These are phyloP conservation scores for Trichoderma atrobrunneum DNA, from an alignment of 2,329 filamentous ascomycete species.

Conservation along the genomic window DNA sequence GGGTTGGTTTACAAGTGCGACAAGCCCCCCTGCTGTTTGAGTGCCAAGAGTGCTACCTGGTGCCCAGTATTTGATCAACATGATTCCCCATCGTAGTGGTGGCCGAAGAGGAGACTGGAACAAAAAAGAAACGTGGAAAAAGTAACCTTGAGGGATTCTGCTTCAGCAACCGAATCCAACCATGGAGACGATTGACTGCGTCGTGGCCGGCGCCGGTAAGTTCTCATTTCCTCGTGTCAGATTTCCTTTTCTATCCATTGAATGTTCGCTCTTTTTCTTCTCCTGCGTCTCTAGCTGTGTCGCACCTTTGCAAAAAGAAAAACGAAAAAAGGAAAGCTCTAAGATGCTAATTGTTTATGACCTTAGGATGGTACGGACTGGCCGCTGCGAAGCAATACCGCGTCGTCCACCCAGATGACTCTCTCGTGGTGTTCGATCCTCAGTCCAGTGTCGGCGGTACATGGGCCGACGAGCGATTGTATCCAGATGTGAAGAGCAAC, in stretches of 20 bases:
- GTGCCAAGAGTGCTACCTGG: not conserved
- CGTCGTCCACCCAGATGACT: slow-evolving; percentile 55
- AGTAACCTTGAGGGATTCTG: not conserved
- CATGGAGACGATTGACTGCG: slow-evolving; percentile 47
- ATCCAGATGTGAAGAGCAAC: slow-evolving; percentile 69
- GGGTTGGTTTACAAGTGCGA: not conserved
- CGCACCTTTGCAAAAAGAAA: not conserved
- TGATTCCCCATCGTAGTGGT: not conserved
- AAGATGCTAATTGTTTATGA: not conserved
- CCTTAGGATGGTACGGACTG: slow-evolving; percentile 49
- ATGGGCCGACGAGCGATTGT: slow-evolving; percentile 66
- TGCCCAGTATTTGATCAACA: slow-evolving; percentile 15
- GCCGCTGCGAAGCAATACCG: slow-evolving; percentile 60
- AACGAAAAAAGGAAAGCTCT: not conserved
- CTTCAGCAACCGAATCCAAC: not conserved
- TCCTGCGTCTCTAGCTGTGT: not conserved
- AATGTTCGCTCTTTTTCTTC: not conserved
- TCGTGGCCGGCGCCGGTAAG: slow-evolving; percentile 55
- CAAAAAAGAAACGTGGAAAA: slow-evolving; percentile 1
- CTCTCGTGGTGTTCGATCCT: slow-evolving; percentile 57
- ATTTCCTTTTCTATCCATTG: not conserved
- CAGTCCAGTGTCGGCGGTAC: slow-evolving; percentile 61
- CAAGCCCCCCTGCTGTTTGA: not conserved
- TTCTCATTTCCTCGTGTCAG: slow-evolving; percentile 2
- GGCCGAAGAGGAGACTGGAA: not conserved